Percentiles rank a stretch among this genome's conserved stretches.
Conservation (phyloP, 108 stramenopile species). For the Stephanodiscus minutulus region DNA sequence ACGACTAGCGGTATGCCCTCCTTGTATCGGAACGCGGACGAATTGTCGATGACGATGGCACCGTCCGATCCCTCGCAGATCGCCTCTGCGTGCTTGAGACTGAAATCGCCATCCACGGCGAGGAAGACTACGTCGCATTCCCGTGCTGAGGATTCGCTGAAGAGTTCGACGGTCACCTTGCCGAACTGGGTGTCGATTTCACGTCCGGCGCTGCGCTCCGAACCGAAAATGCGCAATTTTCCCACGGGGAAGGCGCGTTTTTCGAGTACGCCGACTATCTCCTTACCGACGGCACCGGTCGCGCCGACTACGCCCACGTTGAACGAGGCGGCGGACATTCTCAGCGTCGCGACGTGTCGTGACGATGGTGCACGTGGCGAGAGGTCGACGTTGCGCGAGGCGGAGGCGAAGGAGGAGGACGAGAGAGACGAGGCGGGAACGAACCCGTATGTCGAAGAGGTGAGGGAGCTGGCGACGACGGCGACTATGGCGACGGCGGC, state of each 20-base stretch:
- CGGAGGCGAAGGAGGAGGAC: not conserved
- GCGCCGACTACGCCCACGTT: constrained; percentile 97
- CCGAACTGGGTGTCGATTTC: constrained; percentile 84
- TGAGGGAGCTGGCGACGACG: constrained; percentile 26
- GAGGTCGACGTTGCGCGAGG: not conserved
- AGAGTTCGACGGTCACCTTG: constrained; percentile 83
- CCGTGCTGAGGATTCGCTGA: constrained; percentile 65
- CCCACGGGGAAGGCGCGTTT: constrained; percentile 75
- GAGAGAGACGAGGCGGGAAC: constrained; percentile 7
- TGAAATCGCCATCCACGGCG: constrained; percentile 90
- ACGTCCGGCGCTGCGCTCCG: constrained; percentile 83
- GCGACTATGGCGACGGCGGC: constrained; percentile 32
- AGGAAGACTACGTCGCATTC: constrained; percentile 91
- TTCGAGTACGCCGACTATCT: constrained; percentile 89
- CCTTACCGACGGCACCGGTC: constrained; percentile 97
- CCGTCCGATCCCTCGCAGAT: constrained; percentile 76
- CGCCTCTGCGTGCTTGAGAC: constrained; percentile 76
- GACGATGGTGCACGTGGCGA: not conserved
- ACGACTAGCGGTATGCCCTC: constrained; percentile 91
- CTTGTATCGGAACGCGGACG: constrained; percentile 94
- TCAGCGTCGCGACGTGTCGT: constrained; percentile 1
- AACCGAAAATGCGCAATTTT: constrained; percentile 87
- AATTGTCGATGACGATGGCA: constrained; percentile 86
- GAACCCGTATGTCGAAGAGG: constrained; percentile 30
- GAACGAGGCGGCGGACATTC: constrained; percentile 25